Base-by-base conservation (phyloP, 1,284 basidiomycete species). In the Ceratobasidium sp. region DNA sequence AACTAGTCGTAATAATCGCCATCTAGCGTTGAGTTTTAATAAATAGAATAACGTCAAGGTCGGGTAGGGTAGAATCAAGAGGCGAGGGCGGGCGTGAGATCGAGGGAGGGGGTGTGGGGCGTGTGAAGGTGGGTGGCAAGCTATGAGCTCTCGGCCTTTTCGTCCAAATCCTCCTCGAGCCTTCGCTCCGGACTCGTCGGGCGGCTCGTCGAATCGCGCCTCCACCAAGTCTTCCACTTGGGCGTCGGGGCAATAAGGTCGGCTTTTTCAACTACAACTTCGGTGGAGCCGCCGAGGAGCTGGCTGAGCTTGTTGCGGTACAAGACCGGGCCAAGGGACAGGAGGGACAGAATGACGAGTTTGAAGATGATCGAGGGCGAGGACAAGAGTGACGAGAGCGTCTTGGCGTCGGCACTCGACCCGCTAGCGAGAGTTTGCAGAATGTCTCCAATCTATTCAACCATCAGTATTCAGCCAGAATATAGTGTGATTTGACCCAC, bases 271-370 rank as follows among this genome's bases (percentile, higher is more conserved):
- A 35, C 40, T 22, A 47, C 60, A 15, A 45, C 25, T 31, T 27
- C 22, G 8, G 69, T 38, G 6, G 43, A 60, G 32, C 56, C 56
- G 20, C 54, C 62, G 43, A 90, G 80, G 75, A 88, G 79, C 27
- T 80, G 76, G 29, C 85, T 84, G 17, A 92, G 80, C 60, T 82
- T 82, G 70, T 88, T 85, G 38, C 90, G 85, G 10, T 84, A 88
- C 3, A 93, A 80, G 69, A 93, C 90, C 12, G 91, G 91, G 17
- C 90, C 90, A 22, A 92, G 82, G 49, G 90, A 91, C 64, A 93
- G 79, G 74, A 90, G 83, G 17, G 90, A 89, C 8, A 92, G 78
- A 73, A 90, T 83, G 15, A 86, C 82, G 71, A 92, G 85, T 76
- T 92, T 92, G 73, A 86, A 73, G 68, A 92, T 82, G 76, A 92